Percentiles rank a stretch among this genome's conserved stretches.
phyloP scores from a whole-genome alignment of 352 stramenopile genomes.

The Hyaloperonospora brassicae region DNA sequence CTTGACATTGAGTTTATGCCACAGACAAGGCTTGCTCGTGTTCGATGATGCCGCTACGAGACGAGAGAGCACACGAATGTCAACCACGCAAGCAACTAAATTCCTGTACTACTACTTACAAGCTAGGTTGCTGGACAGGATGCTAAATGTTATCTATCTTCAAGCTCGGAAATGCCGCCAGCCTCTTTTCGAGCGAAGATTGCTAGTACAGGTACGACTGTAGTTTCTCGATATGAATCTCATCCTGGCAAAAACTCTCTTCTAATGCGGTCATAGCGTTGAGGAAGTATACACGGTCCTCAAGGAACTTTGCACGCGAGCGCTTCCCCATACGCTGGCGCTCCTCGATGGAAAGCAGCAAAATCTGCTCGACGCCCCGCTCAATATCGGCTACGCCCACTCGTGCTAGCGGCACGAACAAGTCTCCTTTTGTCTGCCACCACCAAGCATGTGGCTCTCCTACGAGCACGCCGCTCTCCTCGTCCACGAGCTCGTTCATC shows the following conservation, averaged over 20 bases:
- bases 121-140: constrained; percentile 11
- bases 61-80: not conserved
- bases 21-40: not conserved
- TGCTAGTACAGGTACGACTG: constrained; percentile 67
- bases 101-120: constrained; percentile 31
- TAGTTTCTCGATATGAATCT: constrained; percentile 70
- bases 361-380: constrained; percentile 52
- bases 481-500: constrained; percentile 83
- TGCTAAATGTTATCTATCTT: constrained; percentile 29
- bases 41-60: not conserved
- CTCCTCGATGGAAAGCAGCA: constrained; percentile 65
- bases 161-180: constrained; percentile 10
- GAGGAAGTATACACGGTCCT: constrained; percentile 72
- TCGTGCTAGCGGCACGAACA: constrained; percentile 74
- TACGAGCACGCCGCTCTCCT: constrained; percentile 60
- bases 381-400: constrained; percentile 61
- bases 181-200: constrained; percentile 3
- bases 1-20: constrained; percentile 1
- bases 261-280: constrained; percentile 77
- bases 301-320: constrained; percentile 60
- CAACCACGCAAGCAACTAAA: constrained; percentile 4
- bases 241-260: constrained; percentile 69
- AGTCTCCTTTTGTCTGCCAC: constrained; percentile 77
- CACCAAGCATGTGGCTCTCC: constrained; percentile 48
- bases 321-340: constrained; percentile 64